Conservation (phyloP, 2,329 filamentous ascomycete species). For the Periconia macrospinosa region DNA sequence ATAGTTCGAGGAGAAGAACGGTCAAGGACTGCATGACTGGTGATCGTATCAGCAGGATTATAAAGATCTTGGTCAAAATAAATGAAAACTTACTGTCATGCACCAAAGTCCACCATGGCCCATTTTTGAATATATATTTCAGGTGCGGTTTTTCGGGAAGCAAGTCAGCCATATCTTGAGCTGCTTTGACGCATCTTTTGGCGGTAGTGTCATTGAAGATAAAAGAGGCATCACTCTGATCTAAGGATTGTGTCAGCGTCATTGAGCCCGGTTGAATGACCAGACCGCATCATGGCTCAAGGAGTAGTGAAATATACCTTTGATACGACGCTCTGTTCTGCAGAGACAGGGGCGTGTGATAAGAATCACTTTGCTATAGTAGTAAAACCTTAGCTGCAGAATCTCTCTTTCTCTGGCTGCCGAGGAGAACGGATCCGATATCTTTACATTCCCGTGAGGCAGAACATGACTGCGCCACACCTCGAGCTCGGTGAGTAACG, state of each 20-base stretch:
- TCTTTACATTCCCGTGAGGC: not conserved
- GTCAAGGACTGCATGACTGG: conserved; percentile 42
- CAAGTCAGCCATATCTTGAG: conserved; percentile 28
- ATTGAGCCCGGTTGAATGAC: no score
- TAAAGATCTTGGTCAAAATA: not conserved
- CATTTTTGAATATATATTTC: conserved; percentile 14
- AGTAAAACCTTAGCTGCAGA: conserved; percentile 27
- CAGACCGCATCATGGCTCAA: no score
- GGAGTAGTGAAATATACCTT: conserved; percentile 9
- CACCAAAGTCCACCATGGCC: conserved; percentile 43
- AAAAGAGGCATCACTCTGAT: conserved; percentile 31
- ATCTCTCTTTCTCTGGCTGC: conserved; percentile 12
- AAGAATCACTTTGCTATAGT: conserved; percentile 37
- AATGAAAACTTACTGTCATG: conserved; percentile 9
- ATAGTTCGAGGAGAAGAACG: conserved; percentile 42
- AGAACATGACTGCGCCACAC: conserved; percentile 17
- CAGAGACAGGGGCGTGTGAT: conserved; percentile 43
- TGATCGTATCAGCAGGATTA: not conserved
- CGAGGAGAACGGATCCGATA: conserved; percentile 7
- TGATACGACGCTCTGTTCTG: conserved; percentile 24
- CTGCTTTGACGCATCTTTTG: conserved; percentile 38
- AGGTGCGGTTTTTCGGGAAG: conserved; percentile 31
- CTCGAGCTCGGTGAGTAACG: conserved; percentile 30
- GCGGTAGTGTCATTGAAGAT: conserved; percentile 35
- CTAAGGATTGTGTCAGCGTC: conserved; percentile 9